Percentiles rank a stretch among this genome's conserved stretches.
phyloP scores from a whole-genome alignment of 495 filamentous ascomycete species.

The Penicillium soppii region DNA sequence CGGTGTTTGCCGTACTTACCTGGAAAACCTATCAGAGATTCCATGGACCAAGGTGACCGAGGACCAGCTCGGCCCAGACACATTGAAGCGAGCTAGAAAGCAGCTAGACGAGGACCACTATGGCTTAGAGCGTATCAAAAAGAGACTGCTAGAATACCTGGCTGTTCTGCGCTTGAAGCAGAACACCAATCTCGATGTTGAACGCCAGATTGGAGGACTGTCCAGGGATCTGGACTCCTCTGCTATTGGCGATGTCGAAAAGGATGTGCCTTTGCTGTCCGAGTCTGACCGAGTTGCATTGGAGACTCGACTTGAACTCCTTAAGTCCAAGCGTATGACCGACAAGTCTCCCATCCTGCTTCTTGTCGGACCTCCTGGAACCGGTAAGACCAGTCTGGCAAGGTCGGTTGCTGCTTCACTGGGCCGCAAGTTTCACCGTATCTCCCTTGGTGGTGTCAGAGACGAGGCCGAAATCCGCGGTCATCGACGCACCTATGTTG shows the following conservation, averaged over 20 bases:
- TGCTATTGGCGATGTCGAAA: conserved; percentile 43
- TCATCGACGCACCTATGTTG: conserved; percentile 95
- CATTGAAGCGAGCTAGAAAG: conserved; percentile 74
- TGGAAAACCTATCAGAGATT: conserved; percentile 92
- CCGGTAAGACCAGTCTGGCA: conserved; percentile 96
- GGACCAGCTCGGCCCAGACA: conserved; percentile 82
- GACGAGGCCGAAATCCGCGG: conserved; percentile 98
- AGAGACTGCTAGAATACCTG: conserved; percentile 90
- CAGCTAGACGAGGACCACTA: conserved; percentile 97
- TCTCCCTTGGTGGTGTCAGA: conserved; percentile 92
- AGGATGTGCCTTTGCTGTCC: conserved; percentile 30
- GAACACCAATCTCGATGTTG: conserved; percentile 74
- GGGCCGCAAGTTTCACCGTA: conserved; percentile 93
- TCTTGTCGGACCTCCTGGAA: conserved; percentile 90
- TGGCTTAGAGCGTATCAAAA: conserved; percentile 96
- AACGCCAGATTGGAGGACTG: conserved; percentile 68
- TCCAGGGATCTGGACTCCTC: conserved; percentile 56
- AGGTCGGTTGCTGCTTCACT: conserved; percentile 88
- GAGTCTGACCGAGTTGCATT: conserved; percentile 47
- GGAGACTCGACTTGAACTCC: conserved; percentile 61
- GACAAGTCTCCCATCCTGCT: conserved; percentile 97
- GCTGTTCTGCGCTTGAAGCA: conserved; percentile 95
- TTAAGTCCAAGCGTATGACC: conserved; percentile 73
- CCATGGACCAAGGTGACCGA: conserved; percentile 88
- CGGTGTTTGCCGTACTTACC: conserved; percentile 87